These are phyloP conservation scores for Gossypium schwendimanii DNA, from an alignment of 441 rosid genomes.

Conservation along the genomic window DNA sequence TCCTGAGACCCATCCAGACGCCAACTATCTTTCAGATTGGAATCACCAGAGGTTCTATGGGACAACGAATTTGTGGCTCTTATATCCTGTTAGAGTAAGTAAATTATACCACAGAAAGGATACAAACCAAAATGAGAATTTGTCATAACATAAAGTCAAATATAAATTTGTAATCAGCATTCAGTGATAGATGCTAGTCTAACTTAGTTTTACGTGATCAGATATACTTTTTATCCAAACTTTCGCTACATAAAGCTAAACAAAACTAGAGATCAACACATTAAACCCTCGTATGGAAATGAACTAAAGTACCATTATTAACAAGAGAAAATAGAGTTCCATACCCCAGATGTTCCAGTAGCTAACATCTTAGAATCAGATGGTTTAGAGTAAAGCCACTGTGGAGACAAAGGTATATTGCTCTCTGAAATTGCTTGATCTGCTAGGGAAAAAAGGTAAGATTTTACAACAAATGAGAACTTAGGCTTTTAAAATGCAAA, in stretches of 20 bases:
- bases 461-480: neutral
- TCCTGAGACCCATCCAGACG: conserved; percentile 82
- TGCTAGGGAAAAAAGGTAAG: conserved; percentile 14
- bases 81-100: conserved; percentile 41
- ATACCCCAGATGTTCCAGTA: conserved; percentile 17
- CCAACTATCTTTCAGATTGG: conserved; percentile 69
- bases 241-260: neutral
- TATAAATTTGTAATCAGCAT: neutral
- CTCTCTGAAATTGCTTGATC: conserved; percentile 49
- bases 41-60: conserved; percentile 50
- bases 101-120: neutral
- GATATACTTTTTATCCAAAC: neutral
- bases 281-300: neutral
- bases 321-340: neutral
- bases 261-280: neutral
- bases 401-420: conserved; percentile 69
- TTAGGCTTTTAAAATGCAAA: neutral
- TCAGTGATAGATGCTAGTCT: neutral
- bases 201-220: neutral
- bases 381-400: conserved; percentile 69
- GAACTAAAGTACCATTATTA: neutral
- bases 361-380: conserved; percentile 42
- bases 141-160: neutral
- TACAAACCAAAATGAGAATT: neutral
- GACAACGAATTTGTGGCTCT: conserved; percentile 50